Percentiles rank a stretch among this genome's conserved stretches.
Conservation (phyloP, 2,329 filamentous ascomycete species). For the Aureobasidium subglaciale region DNA sequence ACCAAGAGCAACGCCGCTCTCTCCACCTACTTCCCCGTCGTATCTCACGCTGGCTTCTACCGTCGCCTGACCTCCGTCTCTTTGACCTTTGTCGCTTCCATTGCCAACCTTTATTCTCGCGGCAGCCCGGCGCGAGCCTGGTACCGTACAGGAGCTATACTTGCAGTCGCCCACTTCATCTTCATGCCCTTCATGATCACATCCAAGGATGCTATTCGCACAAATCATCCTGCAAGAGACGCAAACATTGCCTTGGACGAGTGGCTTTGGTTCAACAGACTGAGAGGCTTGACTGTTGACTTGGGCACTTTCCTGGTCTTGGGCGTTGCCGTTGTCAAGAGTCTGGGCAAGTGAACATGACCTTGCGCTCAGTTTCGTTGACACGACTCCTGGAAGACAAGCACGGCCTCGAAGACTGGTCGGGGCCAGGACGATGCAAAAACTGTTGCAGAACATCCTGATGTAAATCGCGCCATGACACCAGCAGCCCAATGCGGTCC, state of each 20-base stretch:
- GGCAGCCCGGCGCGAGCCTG: not conserved
- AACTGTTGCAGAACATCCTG: not conserved
- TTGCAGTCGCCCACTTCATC: conserved; percentile 7
- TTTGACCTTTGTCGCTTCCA: not conserved
- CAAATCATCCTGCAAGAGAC: conserved; percentile 6
- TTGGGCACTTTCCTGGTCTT: conserved; percentile 1
- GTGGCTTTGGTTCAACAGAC: conserved; percentile 10
- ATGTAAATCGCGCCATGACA: not conserved
- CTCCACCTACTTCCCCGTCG: conserved; percentile 8
- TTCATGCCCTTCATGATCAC: conserved; percentile 12
- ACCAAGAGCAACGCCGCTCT: conserved; percentile 1
- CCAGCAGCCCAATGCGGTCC: not conserved
- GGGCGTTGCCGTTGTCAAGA: conserved; percentile 11
- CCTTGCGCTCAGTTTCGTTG: not conserved
- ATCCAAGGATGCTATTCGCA: not conserved
- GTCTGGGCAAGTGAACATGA: not conserved
- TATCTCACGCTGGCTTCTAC: not conserved
- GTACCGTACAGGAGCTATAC: conserved; percentile 1
- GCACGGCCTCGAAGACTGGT: too few species aligned
- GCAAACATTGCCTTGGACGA: conserved; percentile 8
- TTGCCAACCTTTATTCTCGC: conserved; percentile 9
- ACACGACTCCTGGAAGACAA: not conserved
- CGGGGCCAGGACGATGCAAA: too few species aligned
- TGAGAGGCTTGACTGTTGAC: conserved; percentile 12
- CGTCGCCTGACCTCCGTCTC: conserved; percentile 1